These are phyloP conservation scores for Quercus ilex DNA, from an alignment of 306 rosid species.

Conservation along the genomic window DNA sequence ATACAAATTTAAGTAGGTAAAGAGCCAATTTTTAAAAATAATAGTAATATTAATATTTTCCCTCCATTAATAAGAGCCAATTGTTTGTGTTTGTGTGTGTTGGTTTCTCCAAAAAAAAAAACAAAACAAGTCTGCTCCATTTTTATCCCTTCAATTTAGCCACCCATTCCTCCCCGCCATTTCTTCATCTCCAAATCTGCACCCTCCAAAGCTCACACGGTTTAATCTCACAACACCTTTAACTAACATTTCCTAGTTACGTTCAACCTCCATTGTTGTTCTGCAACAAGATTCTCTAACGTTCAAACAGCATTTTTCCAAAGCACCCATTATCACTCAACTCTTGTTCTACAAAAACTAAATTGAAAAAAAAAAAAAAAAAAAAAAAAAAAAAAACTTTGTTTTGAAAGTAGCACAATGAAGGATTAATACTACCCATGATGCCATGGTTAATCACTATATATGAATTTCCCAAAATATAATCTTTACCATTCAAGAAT, in stretches of 20 bases:
- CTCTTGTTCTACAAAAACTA: background rate
- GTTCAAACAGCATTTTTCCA: background rate
- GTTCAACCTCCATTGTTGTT: constrained; percentile 9
- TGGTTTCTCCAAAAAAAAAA: too few relatives aligned
- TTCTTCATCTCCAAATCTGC: constrained; percentile 48
- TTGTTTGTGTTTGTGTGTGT: too few relatives aligned
- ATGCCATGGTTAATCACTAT: constrained; percentile 19
- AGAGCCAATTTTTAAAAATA: too few relatives aligned
- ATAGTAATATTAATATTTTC: too few relatives aligned
- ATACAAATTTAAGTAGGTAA: too few relatives aligned
- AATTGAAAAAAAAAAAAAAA: background rate
- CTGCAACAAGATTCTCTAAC: background rate
- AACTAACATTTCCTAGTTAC: constrained; percentile 1
- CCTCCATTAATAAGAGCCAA: too few relatives aligned
- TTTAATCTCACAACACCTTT: constrained; percentile 2
- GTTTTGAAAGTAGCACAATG: background rate
- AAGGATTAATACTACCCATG: background rate
- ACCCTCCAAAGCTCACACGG: constrained; percentile 12
- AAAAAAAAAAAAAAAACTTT: background rate
- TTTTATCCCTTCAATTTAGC: constrained; percentile 44
- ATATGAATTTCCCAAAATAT: background rate
- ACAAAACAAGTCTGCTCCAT: too few relatives aligned
- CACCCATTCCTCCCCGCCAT: constrained; percentile 60
- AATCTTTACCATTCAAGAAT: background rate
- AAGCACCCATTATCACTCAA: background rate